A percentile compares a stretch with the other conserved stretches of the same genome.
Evolutionary conservation across 352 stramenopile genomes (phyloP).

Genomic region (Phytophthora meadii): DNA sequence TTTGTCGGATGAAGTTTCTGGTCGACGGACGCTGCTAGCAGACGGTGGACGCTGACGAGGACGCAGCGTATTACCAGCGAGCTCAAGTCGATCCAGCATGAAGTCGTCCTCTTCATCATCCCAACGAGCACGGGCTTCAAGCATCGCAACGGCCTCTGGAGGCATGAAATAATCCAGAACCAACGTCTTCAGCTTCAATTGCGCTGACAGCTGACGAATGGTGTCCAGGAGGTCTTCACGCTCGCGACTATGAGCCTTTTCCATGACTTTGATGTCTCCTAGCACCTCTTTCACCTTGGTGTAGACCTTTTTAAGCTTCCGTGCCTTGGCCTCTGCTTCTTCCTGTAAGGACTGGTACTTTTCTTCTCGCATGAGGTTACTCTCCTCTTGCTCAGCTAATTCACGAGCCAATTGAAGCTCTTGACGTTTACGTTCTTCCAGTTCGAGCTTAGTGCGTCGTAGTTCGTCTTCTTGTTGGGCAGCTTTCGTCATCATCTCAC

Average conservation of each 20-base stretch:
- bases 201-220: slow-evolving; percentile 95
- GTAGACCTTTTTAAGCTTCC: slow-evolving; percentile 97
- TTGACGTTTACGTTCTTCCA: slow-evolving; percentile 91
- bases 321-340: slow-evolving; percentile 95
- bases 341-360: slow-evolving; percentile 91
- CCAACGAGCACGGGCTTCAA: slow-evolving; percentile 72
- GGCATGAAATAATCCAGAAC: slow-evolving; percentile 94
- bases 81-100: slow-evolving; percentile 72
- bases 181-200: slow-evolving; percentile 97
- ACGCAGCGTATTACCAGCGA: slow-evolving; percentile 74
- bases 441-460: slow-evolving; percentile 91
- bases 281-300: slow-evolving; percentile 91
- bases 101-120: slow-evolving; percentile 84
- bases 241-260: slow-evolving; percentile 93
- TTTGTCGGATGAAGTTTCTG: slow-evolving; percentile 78
- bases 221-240: slow-evolving; percentile 95
- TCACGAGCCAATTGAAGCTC: slow-evolving; percentile 90
- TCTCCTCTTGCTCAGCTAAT: slow-evolving; percentile 94
- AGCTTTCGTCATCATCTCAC: slow-evolving; percentile 94
- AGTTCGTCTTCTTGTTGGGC: slow-evolving; percentile 95
- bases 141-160: slow-evolving; percentile 51
- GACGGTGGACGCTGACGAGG: slow-evolving; percentile 72
- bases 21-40: slow-evolving; percentile 67
- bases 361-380: slow-evolving; percentile 93
- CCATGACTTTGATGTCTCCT: slow-evolving; percentile 93